phyloP scores from a whole-genome alignment of 129 eudicot species.

The Lactuca saligna region DNA sequence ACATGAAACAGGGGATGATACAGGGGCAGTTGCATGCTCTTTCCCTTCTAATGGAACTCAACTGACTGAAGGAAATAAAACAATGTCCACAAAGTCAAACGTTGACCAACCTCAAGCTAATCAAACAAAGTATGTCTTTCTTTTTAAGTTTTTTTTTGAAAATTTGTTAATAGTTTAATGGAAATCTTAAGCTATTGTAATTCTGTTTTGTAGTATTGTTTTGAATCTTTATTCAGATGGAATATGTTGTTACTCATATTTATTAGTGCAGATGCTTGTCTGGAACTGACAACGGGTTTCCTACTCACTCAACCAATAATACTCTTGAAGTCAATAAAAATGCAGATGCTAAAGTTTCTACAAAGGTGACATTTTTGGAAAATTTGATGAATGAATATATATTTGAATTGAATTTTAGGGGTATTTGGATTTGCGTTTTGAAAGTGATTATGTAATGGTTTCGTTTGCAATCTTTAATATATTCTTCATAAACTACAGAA shows the following conservation, averaged over 20 bases:
- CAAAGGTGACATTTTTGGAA: conserved; percentile 34
- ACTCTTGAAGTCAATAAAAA: conserved; percentile 22
- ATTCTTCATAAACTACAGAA: conserved; percentile 32
- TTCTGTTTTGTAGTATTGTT: neutral
- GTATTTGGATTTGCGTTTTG: too few species aligned
- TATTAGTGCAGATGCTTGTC: conserved; percentile 43
- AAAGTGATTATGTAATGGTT: too few species aligned
- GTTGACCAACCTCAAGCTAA: conserved; percentile 30
- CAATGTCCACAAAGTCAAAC: conserved; percentile 30
- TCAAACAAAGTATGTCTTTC: conserved; percentile 41
- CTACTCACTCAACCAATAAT: conserved; percentile 17
- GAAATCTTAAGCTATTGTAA: neutral
- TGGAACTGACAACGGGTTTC: conserved; percentile 36
- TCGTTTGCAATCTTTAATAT: neutral
- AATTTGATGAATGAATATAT: too few species aligned
- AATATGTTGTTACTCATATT: conserved; percentile 11
- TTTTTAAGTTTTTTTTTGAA: neutral
- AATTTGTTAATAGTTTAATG: neutral
- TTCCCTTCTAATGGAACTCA: conserved; percentile 27
- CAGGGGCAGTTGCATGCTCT: conserved; percentile 41
- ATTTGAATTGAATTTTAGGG: neutral
- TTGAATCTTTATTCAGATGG: conserved; percentile 16
- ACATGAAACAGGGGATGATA: conserved; percentile 35
- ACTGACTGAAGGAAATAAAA: conserved; percentile 28
- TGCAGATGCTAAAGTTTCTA: conserved; percentile 11